Evolutionary conservation across 106 monocot species (phyloP), one percentile per base, ranked within the genome.

Genomic region (Platanthera guangdongensis): DNA sequence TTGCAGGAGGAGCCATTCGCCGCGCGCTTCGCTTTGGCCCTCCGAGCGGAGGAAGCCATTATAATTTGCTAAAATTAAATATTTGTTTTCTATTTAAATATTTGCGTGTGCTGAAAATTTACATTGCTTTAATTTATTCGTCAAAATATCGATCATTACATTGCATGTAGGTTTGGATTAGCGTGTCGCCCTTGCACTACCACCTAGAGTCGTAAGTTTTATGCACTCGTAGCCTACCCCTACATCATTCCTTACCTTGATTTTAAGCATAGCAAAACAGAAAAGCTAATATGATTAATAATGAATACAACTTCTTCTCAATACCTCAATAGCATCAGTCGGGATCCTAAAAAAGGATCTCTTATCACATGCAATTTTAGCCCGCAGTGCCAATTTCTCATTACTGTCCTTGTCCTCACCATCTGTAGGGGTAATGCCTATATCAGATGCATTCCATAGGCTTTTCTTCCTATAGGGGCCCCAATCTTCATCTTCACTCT

Each of bases 401-500:
- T 79, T 45, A 79, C 12, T 47, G 85, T 52, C 85, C 64, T 69
- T 73, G 63, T 74, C 71, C 51, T 51, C 74, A 70, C 71, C 69
- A 75, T 77, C 51, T 73, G 48, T 25, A 19, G 51, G 11, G 19
- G 51, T 14, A 52, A 76, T 74, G 72, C 25, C 75, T 59, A 47
- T 18, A 74, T 68, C 57, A 77, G 71, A 73, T 79, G 77, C 64
- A 46, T 47, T 80, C 69, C 63, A 84, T 67, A 70, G 81, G 62
- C 73, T 80, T 74, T 86, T 90, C 81, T 77, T 86, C 77, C 75
- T 88, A 52, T 68, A 60, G 74, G 84, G 89, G 3, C 92, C 86
- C 95, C 95, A 95, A 68, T 95, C 92, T 84, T 95, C 95, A 86
- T 95, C 92, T 82, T 89, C 92, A 59, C 85, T 90, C 64, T 84